Conservation (phyloP, 2,329 filamentous ascomycete genomes). For the Aspergillus piperis region DNA sequence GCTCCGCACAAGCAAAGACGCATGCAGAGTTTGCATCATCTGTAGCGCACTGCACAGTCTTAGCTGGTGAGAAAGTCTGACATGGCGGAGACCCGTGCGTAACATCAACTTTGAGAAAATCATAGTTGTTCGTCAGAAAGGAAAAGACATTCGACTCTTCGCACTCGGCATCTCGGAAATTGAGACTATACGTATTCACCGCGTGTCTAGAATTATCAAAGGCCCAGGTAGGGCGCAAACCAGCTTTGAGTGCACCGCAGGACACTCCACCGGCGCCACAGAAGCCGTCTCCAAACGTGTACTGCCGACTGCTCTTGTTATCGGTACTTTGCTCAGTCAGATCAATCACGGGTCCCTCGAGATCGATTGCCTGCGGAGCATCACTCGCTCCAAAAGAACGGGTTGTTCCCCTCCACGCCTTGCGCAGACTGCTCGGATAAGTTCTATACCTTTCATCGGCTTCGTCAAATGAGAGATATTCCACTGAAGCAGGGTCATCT, state of each 20-base stretch:
- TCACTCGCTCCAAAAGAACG: constrained; percentile 30
- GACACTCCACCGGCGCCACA: constrained; percentile 67
- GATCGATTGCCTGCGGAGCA: constrained; percentile 3
- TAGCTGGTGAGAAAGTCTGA: constrained; percentile 71
- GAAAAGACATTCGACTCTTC: constrained; percentile 50
- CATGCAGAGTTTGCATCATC: constrained; percentile 69
- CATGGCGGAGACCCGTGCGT: constrained; percentile 77
- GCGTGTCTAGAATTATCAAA: constrained; percentile 65
- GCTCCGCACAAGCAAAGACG: constrained; percentile 49
- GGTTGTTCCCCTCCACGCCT: constrained; percentile 37
- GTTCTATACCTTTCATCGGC: constrained; percentile 27
- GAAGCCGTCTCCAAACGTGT: constrained; percentile 71
- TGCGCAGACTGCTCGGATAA: constrained; percentile 25
- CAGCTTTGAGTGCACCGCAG: constrained; percentile 44
- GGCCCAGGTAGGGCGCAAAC: constrained; percentile 61
- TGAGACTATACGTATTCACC: constrained; percentile 58
- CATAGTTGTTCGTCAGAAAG: constrained; percentile 35
- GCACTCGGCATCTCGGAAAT: constrained; percentile 52
- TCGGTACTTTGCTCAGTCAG: constrained; percentile 14
- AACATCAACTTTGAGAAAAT: constrained; percentile 60
- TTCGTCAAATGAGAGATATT: constrained; percentile 34
- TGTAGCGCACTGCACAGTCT: constrained; percentile 59
- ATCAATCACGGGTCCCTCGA: constrained; percentile 25
- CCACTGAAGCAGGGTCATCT: constrained; percentile 27
- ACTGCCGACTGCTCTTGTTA: constrained; percentile 44